Evolutionary conservation across 495 filamentous ascomycete species (phyloP).

Genomic region (Penicillium mononematosum): DNA sequence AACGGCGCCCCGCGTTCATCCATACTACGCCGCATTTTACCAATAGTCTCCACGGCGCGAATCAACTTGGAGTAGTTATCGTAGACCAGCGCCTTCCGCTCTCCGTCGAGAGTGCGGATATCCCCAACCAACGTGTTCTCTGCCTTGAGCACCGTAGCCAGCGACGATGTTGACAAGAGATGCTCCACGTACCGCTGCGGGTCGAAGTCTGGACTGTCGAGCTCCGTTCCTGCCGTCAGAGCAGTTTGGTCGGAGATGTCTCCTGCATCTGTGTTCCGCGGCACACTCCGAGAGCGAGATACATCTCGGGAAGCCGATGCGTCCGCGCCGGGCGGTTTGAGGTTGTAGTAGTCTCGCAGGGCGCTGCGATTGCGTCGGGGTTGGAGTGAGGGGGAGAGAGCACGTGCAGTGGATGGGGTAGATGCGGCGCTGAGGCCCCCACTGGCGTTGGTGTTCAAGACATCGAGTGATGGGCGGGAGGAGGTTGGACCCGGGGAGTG

Average conservation of each 20-base stretch:
- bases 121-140: slow-evolving; percentile 61
- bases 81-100: slow-evolving; percentile 95
- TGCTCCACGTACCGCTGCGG: slow-evolving; percentile 46
- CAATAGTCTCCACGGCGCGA: slow-evolving; percentile 89
- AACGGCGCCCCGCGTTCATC: slow-evolving; percentile 46
- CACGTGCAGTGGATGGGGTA: slow-evolving; percentile 46
- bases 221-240: slow-evolving; percentile 41
- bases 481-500: slow-evolving; percentile 60
- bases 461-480: slow-evolving; percentile 70
- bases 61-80: slow-evolving; percentile 98
- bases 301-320: slow-evolving; percentile 15
- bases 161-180: slow-evolving; percentile 53
- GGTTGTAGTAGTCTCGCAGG: slow-evolving; percentile 90
- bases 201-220: slow-evolving; percentile 50
- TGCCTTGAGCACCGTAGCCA: slow-evolving; percentile 61
- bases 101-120: slow-evolving; percentile 85
- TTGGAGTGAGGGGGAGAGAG: slow-evolving; percentile 43
- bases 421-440: slow-evolving; percentile 52
- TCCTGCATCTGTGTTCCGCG: slow-evolving; percentile 42
- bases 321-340: slow-evolving; percentile 56
- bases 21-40: slow-evolving; percentile 58
- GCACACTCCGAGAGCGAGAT: slow-evolving; percentile 39
- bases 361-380: slow-evolving; percentile 73
- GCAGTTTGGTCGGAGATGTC: slow-evolving; percentile 34
- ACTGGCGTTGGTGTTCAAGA: slow-evolving; percentile 46